A percentile compares a stretch with the other conserved stretches of the same genome.
These are phyloP conservation scores for Aspergillus costaricaensis DNA, from an alignment of 2,329 filamentous ascomycete genomes.

Conservation along the genomic window DNA sequence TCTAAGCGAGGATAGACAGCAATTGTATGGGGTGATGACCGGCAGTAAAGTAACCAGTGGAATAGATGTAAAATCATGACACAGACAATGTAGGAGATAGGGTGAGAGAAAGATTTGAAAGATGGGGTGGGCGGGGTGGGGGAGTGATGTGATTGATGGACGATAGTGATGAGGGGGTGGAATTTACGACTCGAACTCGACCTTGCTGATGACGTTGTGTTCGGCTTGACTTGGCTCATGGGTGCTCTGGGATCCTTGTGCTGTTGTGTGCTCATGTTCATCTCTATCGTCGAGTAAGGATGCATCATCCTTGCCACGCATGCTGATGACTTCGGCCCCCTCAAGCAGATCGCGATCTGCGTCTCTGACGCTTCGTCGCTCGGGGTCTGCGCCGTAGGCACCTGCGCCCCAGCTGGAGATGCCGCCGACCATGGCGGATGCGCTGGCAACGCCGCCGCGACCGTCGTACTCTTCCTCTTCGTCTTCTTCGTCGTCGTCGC, in stretches of 20 bases:
- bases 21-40: neutral
- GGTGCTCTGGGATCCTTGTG: neutral
- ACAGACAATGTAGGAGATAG: neutral
- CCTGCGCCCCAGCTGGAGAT: slow-evolving; percentile 43
- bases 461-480: slow-evolving; percentile 68
- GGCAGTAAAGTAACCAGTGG: neutral
- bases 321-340: slow-evolving; percentile 68
- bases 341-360: slow-evolving; percentile 65
- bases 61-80: neutral
- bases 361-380: slow-evolving; percentile 54
- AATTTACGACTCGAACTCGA: slow-evolving; percentile 39
- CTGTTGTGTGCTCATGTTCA: slow-evolving; percentile 8
- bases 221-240: slow-evolving; percentile 15
- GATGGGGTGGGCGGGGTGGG: too few relatives aligned
- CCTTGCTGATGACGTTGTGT: slow-evolving; percentile 38
- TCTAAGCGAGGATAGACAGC: neutral
- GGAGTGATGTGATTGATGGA: neutral
- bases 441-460: slow-evolving; percentile 20
- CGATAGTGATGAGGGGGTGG: neutral
- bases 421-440: slow-evolving; percentile 35
- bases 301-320: slow-evolving; percentile 36
- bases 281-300: slow-evolving; percentile 34
- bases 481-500: slow-evolving; percentile 67
- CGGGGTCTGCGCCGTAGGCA: slow-evolving; percentile 57
- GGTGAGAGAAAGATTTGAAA: neutral